These are phyloP conservation scores for Citrus cavaleriei DNA, from an alignment of 345 rosid species.

Conservation along the genomic window DNA sequence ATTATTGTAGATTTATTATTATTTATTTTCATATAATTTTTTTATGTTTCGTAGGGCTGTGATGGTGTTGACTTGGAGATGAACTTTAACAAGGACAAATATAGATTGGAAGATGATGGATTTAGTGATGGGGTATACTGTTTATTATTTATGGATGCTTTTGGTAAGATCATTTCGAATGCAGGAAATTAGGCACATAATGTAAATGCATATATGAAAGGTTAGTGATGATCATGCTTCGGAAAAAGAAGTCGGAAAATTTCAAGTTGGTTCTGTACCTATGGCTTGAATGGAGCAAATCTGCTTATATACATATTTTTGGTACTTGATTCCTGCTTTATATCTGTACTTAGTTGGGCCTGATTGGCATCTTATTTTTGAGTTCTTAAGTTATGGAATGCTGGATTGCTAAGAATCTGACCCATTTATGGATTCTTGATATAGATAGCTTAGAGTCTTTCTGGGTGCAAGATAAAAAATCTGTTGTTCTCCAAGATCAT, in stretches of 20 bases:
- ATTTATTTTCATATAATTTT: neutral
- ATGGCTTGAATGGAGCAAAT: neutral
- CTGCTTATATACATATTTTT: neutral
- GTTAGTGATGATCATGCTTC: neutral
- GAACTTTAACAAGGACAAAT: slow-evolving; percentile 59
- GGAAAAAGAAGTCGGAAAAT: neutral
- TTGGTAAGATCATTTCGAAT: neutral
- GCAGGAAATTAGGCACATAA: neutral
- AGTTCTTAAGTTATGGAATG: neutral
- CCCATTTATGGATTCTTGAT: neutral
- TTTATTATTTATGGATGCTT: neutral
- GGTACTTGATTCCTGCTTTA: neutral
- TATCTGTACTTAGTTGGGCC: neutral
- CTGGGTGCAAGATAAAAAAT: neutral
- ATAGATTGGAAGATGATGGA: slow-evolving; percentile 59
- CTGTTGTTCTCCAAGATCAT: neutral
- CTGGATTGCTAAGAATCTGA: neutral
- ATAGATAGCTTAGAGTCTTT: neutral
- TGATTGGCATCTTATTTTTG: neutral
- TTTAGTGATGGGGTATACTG: slow-evolving; percentile 69
- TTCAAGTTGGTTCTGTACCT: neutral
- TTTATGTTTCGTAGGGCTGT: slow-evolving; percentile 31
- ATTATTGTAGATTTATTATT: neutral
- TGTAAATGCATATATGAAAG: neutral
- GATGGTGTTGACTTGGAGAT: slow-evolving; percentile 79